phyloP scores from a whole-genome alignment of 441 rosid genomes.

The Omphalea diandra region DNA sequence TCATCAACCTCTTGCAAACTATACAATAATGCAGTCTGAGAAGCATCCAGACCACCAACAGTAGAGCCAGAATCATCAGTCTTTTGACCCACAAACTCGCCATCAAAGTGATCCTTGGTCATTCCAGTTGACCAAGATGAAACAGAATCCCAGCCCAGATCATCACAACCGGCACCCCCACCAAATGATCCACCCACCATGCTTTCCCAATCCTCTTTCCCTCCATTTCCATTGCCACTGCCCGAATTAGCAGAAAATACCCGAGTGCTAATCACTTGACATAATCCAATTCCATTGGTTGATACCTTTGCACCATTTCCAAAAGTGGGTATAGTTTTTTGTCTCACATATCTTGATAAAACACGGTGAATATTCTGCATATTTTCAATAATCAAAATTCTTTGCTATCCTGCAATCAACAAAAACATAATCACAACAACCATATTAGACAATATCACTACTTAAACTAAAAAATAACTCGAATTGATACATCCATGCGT shows the following conservation, averaged over 20 bases:
- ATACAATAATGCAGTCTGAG: slow-evolving; percentile 32
- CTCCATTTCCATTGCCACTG: slow-evolving; percentile 36
- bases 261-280: slow-evolving; percentile 19
- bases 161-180: slow-evolving; percentile 33
- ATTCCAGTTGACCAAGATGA: slow-evolving; percentile 84
- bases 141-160: slow-evolving; percentile 60
- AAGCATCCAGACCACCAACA: slow-evolving; percentile 27
- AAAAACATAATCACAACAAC: too few relatives aligned
- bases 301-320: too few relatives aligned
- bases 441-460: too few relatives aligned
- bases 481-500: too few relatives aligned
- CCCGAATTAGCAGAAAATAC: slow-evolving; percentile 42
- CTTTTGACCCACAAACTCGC: slow-evolving; percentile 45
- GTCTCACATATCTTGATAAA: slow-evolving; percentile 32
- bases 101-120: slow-evolving; percentile 84
- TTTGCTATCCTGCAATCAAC: too few relatives aligned
- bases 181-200: slow-evolving; percentile 37
- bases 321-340: slow-evolving; percentile 17
- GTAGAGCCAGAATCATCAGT: slow-evolving; percentile 19
- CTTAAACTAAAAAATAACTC: too few relatives aligned
- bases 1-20: slow-evolving; percentile 52
- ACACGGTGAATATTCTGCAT: slow-evolving; percentile 48
- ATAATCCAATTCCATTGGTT: too few relatives aligned
- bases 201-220: slow-evolving; percentile 38
- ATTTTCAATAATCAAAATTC: slow-evolving; percentile 21